Evolutionary conservation across 2,329 filamentous ascomycete species (phyloP).

Genomic region (Venturia pyrina): DNA sequence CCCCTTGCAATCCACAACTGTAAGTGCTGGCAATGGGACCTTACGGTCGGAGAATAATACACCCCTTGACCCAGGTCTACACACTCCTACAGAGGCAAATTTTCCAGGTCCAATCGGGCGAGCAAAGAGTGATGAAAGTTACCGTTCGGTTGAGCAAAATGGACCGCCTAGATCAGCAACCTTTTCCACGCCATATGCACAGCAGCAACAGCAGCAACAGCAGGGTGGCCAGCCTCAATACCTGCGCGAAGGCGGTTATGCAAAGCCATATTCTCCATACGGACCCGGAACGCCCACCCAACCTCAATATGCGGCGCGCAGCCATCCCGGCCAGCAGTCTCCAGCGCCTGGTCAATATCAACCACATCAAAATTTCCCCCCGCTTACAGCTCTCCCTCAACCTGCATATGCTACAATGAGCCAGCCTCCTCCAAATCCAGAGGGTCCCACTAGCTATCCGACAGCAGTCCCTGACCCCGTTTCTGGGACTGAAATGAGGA

Average conservation of each 20-base stretch:
- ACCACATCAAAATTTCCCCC: conserved; percentile 50
- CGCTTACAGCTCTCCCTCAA: conserved; percentile 50
- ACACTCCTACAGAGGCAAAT: conserved; percentile 22
- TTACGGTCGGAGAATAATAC: conserved; percentile 25
- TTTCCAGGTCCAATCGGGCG: conserved; percentile 21
- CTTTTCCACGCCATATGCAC: conserved; percentile 4
- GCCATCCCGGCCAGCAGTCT: conserved; percentile 32
- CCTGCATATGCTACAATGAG: conserved; percentile 25
- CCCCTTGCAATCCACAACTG: conserved; percentile 10
- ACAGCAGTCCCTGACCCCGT: background rate
- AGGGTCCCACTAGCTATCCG: conserved; percentile 4
- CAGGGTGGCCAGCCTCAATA: conserved; percentile 2
- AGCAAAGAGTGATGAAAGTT: conserved; percentile 26
- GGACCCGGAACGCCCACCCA: background rate
- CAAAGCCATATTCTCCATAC: conserved; percentile 12
- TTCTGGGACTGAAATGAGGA: background rate
- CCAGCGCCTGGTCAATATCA: conserved; percentile 39
- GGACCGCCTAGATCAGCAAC: conserved; percentile 6
- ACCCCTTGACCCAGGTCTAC: conserved; percentile 19
- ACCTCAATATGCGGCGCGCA: conserved; percentile 32
- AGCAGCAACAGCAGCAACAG: background rate
- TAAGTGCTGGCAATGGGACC: conserved; percentile 3
- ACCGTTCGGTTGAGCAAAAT: conserved; percentile 9
- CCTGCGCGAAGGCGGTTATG: background rate
- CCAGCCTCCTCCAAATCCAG: conserved; percentile 13